phyloP scores from a whole-genome alignment of 352 stramenopile species.

The Pythium utonaiense region DNA sequence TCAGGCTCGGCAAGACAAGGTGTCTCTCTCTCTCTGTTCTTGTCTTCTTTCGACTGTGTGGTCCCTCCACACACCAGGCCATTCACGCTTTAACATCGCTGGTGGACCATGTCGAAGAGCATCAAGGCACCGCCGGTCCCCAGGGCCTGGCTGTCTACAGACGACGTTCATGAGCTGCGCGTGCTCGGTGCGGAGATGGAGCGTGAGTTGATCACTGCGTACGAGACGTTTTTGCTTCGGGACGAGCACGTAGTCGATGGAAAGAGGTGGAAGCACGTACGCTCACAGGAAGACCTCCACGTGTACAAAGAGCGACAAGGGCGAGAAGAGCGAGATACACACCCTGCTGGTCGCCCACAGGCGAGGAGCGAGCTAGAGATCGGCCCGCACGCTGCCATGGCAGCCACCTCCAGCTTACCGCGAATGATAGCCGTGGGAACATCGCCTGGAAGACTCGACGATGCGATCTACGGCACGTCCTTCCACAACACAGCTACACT shows the following conservation, averaged over 20 bases:
- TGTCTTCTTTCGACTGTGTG: too few relatives aligned
- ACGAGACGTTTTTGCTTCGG: conserved; percentile 38
- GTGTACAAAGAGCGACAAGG: conserved; percentile 35
- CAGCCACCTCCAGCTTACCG: too few relatives aligned
- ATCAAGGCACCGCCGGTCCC: neutral
- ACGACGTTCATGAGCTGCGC: conserved; percentile 17
- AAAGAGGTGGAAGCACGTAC: conserved; percentile 31
- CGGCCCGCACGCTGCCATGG: too few relatives aligned
- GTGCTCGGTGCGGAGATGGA: conserved; percentile 14
- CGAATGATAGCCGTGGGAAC: too few relatives aligned
- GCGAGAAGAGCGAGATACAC: neutral
- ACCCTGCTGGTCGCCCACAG: too few relatives aligned
- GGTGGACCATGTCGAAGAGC: conserved; percentile 14
- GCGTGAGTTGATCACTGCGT: conserved; percentile 31
- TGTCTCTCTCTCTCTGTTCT: too few relatives aligned
- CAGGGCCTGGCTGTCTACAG: neutral
- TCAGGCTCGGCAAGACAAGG: too few relatives aligned
- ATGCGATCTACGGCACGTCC: too few relatives aligned
- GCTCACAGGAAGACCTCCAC: conserved; percentile 22
- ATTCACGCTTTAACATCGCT: too few relatives aligned
- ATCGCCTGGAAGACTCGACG: too few relatives aligned
- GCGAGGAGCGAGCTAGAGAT: conserved; percentile 31
- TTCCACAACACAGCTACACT: too few relatives aligned
- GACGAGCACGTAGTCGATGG: conserved; percentile 27
- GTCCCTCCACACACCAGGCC: too few relatives aligned